Evolutionary conservation across 2,329 filamentous ascomycete species (phyloP), one percentile per base, ranked within the genome.

Genomic region (Didymella glomerata): DNA sequence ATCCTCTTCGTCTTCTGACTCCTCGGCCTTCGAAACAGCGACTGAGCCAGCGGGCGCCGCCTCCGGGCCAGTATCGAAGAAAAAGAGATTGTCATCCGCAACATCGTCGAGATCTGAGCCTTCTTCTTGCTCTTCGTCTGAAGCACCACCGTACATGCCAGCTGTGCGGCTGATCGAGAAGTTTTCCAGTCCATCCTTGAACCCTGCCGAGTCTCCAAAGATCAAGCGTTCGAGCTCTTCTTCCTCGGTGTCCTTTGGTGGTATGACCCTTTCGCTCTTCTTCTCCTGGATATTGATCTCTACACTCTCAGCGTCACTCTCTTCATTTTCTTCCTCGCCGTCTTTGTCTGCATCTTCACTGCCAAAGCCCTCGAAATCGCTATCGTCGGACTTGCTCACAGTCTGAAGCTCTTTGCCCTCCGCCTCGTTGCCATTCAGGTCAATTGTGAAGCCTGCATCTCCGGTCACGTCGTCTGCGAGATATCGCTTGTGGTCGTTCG

Each of bases 211-310:
- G 78, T 96, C 91, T 54, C 95, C 95, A 62, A 99, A 91, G 3
- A 99, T 90, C 62, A 97, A 81, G 65, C 88, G 87, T 80, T 97
- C 94, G 28, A 97, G 86, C 74, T 94, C 92, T 71, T 90, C 87
- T 76, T 97, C 93, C 51, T 90, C 88, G 14, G 87, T 88, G 74
- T 96, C 92, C 74, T 94, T 95, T 49, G 90, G 88, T 24, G 69
- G 45, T 22, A 69, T 58, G 9, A 62, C 58, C 57, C 66, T 68
- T 46, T 70, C 68, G n/a, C 61, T 47, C 41, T 62, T 60, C 61
- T 73, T 68, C 24, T 63, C 44, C 16, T 71, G 63, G 28, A 67
- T 45, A 18, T 62, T 49, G 22, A 72, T 60, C 13, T 69, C 54
- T 46, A 69, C 60, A 32, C 64, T 70, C 18, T 68, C 65, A 3